Evolutionary conservation across 1,284 basidiomycete species (phyloP).

Genomic region (Papiliotrema laurentii): DNA sequence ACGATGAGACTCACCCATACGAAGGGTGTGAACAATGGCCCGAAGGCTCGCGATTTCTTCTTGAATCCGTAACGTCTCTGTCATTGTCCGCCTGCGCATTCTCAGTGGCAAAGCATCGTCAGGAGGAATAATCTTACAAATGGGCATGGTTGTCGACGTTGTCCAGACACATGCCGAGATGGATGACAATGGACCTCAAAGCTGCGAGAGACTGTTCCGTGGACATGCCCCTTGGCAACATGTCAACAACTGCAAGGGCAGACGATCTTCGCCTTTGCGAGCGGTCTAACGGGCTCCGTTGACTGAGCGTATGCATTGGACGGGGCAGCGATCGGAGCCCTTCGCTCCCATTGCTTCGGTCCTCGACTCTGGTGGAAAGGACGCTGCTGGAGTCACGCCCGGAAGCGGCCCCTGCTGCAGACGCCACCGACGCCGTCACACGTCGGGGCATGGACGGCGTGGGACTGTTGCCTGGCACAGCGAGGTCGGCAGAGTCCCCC

Average conservation of each 20-base stretch:
- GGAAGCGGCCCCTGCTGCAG: too few species aligned
- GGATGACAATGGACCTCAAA: neutral
- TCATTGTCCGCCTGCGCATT: slow-evolving; percentile 48
- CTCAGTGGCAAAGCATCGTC: neutral
- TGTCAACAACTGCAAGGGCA: neutral
- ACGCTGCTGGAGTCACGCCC: too few species aligned
- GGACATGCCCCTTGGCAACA: neutral
- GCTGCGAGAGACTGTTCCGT: neutral
- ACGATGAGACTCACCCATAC: slow-evolving; percentile 56
- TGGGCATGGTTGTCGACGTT: neutral
- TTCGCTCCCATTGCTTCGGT: too few species aligned
- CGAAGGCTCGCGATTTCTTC: slow-evolving; percentile 72
- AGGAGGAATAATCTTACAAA: neutral
- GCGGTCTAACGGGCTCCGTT: too few species aligned
- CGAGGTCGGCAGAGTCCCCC: too few species aligned
- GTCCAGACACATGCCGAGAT: neutral
- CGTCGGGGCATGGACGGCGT: too few species aligned
- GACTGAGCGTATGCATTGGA: too few species aligned
- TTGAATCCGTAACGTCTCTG: slow-evolving; percentile 65
- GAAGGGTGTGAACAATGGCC: slow-evolving; percentile 67
- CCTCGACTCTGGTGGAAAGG: too few species aligned
- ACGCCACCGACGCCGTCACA: too few species aligned
- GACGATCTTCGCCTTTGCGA: neutral
- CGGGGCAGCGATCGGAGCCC: too few species aligned
- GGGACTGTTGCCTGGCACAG: too few species aligned